Base-by-base conservation (phyloP, 78 protist species). In the Paratrimastix pyriformis region DNA sequence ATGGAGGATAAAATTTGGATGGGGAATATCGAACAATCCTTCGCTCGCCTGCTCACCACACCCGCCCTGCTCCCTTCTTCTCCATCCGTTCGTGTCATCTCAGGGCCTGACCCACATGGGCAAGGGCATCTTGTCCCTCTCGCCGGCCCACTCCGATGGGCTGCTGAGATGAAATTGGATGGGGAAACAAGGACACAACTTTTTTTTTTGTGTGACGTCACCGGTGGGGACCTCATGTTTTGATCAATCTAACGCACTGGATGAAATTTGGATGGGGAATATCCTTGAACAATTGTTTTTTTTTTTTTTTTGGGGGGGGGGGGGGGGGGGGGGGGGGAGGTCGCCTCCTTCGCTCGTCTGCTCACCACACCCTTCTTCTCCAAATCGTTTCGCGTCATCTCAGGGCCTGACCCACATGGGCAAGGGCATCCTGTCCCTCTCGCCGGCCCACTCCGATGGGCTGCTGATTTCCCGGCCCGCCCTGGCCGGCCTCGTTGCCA, bases 81-180 rank as follows among this genome's bases (percentile, higher is more conserved):
- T 52, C 57, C 18, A 52, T 52, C 21, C 57, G 18, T 52, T 52
- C 57, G 18, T 52, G 18, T 52, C 57, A 52, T 3, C 58, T 4
- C 69, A 81, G 82, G 99, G 97, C 2, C 81, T 96, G 30, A 58
- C 90, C 29, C 89, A 90, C 84, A 54, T 91, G 68, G 99, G 98
- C 83, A 97, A 97, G 77, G 98, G 98, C 46, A 88, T 89, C 24
- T 59, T 94, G 68, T 79, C 91, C 55, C 72, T 94, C 59, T 30
- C 65, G 32, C 95, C 94, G 42, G 79, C 68, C 72, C 90, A 90
- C 77, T 52, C 83, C 21, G 98, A 93, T 69, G 76, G 95, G 62
- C 1, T 75, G 15, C 42, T 92, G 30, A 32, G n/a, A n/a, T n/a
- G n/a, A n/a, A n/a, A n/a, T n/a, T n/a, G n/a, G n/a, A n/a, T n/a